Conservation (phyloP, 2,329 filamentous ascomycete genomes). For the Hymenoscyphus fraxineus region DNA sequence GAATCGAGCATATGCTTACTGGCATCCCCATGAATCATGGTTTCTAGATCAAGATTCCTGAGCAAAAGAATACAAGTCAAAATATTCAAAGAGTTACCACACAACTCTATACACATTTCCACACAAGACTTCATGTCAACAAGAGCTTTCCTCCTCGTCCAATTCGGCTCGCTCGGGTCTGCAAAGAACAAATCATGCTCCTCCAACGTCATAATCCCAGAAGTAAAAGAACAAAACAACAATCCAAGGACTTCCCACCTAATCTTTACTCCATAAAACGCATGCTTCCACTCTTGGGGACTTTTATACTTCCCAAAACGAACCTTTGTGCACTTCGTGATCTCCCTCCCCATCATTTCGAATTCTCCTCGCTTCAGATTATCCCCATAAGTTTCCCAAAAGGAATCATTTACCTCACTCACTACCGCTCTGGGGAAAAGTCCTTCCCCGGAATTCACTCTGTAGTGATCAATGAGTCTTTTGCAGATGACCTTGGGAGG, state of each 20-base stretch:
- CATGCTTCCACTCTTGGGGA: conserved; percentile 14
- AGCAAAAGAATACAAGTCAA: conserved; percentile 17
- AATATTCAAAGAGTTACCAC: conserved; percentile 12
- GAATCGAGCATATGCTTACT: conserved; percentile 7
- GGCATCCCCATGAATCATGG: conserved; percentile 18
- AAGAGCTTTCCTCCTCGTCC: conserved; percentile 6
- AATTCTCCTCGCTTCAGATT: conserved; percentile 9
- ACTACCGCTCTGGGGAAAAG: conserved; percentile 13
- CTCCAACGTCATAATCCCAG: conserved; percentile 4
- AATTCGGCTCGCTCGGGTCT: neutral
- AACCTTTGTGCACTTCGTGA: conserved; percentile 12
- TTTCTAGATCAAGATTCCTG: conserved; percentile 22
- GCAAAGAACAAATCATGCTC: conserved; percentile 14
- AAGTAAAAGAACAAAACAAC: conserved; percentile 15
- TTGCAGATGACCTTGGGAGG: conserved; percentile 11
- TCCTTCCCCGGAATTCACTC: conserved; percentile 8
- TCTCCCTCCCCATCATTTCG: conserved; percentile 11
- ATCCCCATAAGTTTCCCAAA: conserved; percentile 12
- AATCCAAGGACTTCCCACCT: conserved; percentile 23
- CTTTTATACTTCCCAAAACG: conserved; percentile 6
- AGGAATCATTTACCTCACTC: conserved; percentile 6
- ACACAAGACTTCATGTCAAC: conserved; percentile 17
- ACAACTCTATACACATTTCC: conserved; percentile 20
- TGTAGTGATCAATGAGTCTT: conserved; percentile 8
- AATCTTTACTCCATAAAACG: conserved; percentile 16